Percentiles rank a stretch among this genome's conserved stretches.
Conservation (phyloP, 176 grass and related monocot genomes). For the Triticum timopheevii region DNA sequence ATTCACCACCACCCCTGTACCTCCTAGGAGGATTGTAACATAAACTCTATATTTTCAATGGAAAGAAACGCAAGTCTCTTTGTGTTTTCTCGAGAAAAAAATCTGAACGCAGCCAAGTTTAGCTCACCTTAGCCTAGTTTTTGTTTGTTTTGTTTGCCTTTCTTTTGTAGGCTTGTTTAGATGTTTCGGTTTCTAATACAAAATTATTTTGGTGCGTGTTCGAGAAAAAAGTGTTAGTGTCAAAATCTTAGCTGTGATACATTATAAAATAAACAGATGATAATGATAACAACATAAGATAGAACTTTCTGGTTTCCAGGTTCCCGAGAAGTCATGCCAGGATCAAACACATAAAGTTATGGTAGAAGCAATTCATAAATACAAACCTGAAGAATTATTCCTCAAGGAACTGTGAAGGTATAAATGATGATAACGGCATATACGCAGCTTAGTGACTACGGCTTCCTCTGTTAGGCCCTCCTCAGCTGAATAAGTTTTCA, state of each 20-base stretch:
- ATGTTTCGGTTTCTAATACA: neutral
- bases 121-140: neutral
- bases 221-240: neutral
- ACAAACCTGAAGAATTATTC: slow-evolving; percentile 90
- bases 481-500: slow-evolving; percentile 97
- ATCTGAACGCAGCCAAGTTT: neutral
- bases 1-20: no score
- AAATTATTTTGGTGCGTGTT: neutral
- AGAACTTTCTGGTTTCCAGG: neutral
- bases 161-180: neutral
- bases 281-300: slow-evolving; percentile 17
- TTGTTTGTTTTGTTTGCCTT: neutral
- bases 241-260: neutral
- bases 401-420: slow-evolving; percentile 87
- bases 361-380: slow-evolving; percentile 14
- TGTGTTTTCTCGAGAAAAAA: neutral
- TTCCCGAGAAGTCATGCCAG: neutral
- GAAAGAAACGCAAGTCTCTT: no score
- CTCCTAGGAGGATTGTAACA: no score
- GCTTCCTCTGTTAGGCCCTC: slow-evolving; percentile 96
- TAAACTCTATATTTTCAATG: no score
- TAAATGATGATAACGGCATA: slow-evolving; percentile 78
- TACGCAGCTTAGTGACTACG: slow-evolving; percentile 78
- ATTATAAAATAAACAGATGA: slow-evolving; percentile 26
- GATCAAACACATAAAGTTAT: slow-evolving; percentile 21